These are phyloP conservation scores for Takashimella koratensis DNA, from an alignment of 1,284 basidiomycete genomes.

Conservation along the genomic window DNA sequence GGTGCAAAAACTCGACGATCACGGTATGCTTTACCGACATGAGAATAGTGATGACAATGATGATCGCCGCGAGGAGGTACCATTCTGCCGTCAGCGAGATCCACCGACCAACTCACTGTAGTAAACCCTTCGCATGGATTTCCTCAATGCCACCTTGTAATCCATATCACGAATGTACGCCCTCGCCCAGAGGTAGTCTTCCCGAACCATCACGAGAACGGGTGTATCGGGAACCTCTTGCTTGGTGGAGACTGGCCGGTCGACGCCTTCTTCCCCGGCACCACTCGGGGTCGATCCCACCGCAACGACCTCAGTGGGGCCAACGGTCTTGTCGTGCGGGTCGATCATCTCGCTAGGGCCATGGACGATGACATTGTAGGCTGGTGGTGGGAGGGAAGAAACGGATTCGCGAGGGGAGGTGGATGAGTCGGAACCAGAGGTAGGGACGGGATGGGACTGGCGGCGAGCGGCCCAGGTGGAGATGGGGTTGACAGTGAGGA, in stretches of 20 bases:
- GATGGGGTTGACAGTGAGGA: background rate
- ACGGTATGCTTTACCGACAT: constrained; percentile 37
- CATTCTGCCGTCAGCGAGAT: constrained; percentile 28
- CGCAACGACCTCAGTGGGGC: background rate
- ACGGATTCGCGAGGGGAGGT: background rate
- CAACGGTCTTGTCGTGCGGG: background rate
- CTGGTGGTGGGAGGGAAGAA: background rate
- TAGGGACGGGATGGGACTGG: background rate
- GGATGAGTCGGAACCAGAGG: background rate
- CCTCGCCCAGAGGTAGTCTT: constrained; percentile 26
- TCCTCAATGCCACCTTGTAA: constrained; percentile 20
- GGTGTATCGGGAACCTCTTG: background rate
- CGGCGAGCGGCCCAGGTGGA: background rate
- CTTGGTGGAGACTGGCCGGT: background rate
- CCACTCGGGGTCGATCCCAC: background rate
- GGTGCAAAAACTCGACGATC: constrained; percentile 36
- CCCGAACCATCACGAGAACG: constrained; percentile 22
- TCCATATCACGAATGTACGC: constrained; percentile 30
- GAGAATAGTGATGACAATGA: constrained; percentile 32
- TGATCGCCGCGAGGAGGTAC: constrained; percentile 37
- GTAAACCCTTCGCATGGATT: constrained; percentile 19
- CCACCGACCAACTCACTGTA: constrained; percentile 28
- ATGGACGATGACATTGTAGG: background rate
- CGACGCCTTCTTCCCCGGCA: background rate
- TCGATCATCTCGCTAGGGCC: background rate